A percentile compares a stretch with the other conserved stretches of the same genome.
phyloP scores from a whole-genome alignment of 202 grass and related monocot genomes.

The Elaeis oleifera region DNA sequence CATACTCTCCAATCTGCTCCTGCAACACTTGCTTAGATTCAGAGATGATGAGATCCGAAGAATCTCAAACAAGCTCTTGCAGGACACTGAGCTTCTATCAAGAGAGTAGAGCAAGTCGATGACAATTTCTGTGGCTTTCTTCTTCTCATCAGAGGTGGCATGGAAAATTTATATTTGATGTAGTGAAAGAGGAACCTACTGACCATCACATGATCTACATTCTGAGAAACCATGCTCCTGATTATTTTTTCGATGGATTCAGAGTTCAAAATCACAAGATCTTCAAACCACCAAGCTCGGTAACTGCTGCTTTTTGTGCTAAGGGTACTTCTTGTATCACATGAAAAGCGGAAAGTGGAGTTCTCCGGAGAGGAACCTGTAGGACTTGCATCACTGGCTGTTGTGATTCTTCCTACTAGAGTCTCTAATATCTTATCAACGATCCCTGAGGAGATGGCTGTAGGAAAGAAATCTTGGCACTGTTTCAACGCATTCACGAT shows the following conservation, averaged over 20 bases:
- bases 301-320: slow-evolving; percentile 32
- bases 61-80: slow-evolving; percentile 71
- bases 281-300: slow-evolving; percentile 88
- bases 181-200: slow-evolving; percentile 76
- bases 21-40: slow-evolving; percentile 31
- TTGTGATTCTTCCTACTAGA: neutral
- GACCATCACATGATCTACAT: slow-evolving; percentile 51
- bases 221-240: slow-evolving; percentile 40
- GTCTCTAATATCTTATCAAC: neutral
- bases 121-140: slow-evolving; percentile 33
- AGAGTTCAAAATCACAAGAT: slow-evolving; percentile 44
- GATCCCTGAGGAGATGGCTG: neutral
- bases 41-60: slow-evolving; percentile 51
- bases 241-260: slow-evolving; percentile 42
- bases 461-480: slow-evolving; percentile 4
- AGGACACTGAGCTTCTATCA: slow-evolving; percentile 46
- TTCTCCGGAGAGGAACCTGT: neutral
- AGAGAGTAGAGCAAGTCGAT: slow-evolving; percentile 47
- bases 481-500: slow-evolving; percentile 2
- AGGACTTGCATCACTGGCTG: neutral
- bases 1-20: slow-evolving; percentile 52
- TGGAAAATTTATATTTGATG: slow-evolving; percentile 45
- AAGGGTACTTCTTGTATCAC: slow-evolving; percentile 67
- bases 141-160: slow-evolving; percentile 39
- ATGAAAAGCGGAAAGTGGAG: slow-evolving; percentile 9